Evolutionary conservation across 257 asterid genomes (phyloP), one percentile per base, ranked within the genome.

Genomic region (Rhazya stricta): DNA sequence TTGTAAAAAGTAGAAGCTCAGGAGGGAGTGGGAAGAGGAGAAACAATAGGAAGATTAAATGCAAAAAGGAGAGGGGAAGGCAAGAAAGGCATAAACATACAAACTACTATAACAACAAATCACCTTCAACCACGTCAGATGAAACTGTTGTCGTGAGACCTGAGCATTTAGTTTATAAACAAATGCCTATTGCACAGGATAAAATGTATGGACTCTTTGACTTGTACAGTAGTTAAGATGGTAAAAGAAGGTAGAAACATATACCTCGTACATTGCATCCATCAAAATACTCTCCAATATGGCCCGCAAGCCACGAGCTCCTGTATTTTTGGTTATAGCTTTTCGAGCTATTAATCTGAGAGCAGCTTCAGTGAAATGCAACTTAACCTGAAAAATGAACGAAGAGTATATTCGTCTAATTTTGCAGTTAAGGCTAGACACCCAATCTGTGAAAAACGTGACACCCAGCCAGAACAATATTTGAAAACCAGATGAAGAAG

Each of bases 211-310:
- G 1, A 9, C 36, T 2, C 65, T 57, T 56, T 25, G 34, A 56
- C 34, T 56, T 57, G 27, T 57, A 11, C 36, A 25, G 36, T 25
- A 36, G 41, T 11, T 30, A 30, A 63, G 30, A 36, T 2, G 43
- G 29, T 18, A 15, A 16, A 36, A 12, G 1, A 37, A 21, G 71
- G 71, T 21, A 37, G 71, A 66, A 48, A 29, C 21, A 72, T 85
- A 63, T 77, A 95, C 99, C 99, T 95, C 99, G 46, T 91, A 95
- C 99, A 95, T 95, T 53, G 99, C 93, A 61, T 95, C 99, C 98
- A 92, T 95, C 89, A 95, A 85, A 53, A 92, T 83, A 39, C 79
- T 91, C 85, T 95, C 99, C 86, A 95, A 67, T 91, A 92, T 89
- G 74, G 99, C 84, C 53, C 99, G 81, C 84, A 92, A 84, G 67